Evolutionary conservation across 2,329 filamentous ascomycete species (phyloP).

Genomic region (Stenocarpella maydis): DNA sequence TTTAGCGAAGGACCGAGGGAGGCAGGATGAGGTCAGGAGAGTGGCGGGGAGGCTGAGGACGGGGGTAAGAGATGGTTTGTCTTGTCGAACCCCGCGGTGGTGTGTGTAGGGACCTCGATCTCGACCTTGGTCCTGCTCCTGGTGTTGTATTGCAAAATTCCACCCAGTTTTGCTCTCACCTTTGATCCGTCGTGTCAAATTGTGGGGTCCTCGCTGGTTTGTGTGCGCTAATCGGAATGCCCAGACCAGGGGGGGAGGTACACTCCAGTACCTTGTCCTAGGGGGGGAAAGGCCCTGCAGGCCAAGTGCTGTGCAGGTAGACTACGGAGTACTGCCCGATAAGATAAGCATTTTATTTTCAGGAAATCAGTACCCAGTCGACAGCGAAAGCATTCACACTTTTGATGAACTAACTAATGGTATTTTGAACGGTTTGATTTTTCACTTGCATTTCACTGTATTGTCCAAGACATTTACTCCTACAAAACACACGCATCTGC

Average conservation of each 20-base stretch:
- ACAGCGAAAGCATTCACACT: not conserved
- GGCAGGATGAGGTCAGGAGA: conserved; percentile 34
- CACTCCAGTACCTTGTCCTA: not conserved
- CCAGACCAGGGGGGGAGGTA: conserved; percentile 8
- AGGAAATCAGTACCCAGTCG: not conserved
- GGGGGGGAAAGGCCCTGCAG: not conserved
- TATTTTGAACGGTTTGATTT: not conserved
- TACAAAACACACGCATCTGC: too few relatives aligned
- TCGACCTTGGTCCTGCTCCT: conserved; percentile 32
- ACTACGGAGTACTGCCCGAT: conserved; percentile 18
- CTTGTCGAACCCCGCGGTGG: conserved; percentile 32
- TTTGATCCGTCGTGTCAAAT: conserved; percentile 33
- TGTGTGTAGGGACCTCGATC: conserved; percentile 30
- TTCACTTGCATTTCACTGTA: not conserved
- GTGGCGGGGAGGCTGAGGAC: conserved; percentile 36
- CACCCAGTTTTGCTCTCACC: conserved; percentile 46
- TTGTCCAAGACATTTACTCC: not conserved
- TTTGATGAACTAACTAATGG: not conserved
- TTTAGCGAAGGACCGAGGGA: conserved; percentile 36
- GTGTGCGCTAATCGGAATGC: conserved; percentile 31
- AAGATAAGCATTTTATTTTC: conserved; percentile 34
- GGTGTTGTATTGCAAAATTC: conserved; percentile 42
- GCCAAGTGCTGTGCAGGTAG: not conserved
- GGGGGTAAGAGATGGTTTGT: conserved; percentile 29
- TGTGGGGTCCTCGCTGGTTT: conserved; percentile 34